phyloP scores from a whole-genome alignment of 768 basidiomycete genomes.

The Boletus huronensis region DNA sequence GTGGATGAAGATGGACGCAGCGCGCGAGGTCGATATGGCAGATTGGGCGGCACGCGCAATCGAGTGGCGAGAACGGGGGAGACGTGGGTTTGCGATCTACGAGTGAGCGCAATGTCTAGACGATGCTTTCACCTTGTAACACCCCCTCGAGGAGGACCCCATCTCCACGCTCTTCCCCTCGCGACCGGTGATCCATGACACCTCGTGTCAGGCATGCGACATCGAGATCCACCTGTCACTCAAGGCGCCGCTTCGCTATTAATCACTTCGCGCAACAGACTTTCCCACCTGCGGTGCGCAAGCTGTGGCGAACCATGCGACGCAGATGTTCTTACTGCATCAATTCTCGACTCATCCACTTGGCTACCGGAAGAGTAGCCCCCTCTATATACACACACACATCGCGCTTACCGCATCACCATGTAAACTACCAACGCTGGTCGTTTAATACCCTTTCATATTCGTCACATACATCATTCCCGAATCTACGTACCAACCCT shows the following conservation, averaged over 20 bases:
- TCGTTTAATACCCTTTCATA: constrained; percentile 27
- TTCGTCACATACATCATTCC: constrained; percentile 12
- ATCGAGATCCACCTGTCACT: constrained; percentile 1
- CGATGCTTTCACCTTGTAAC: constrained; percentile 7
- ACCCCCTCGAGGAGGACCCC: constrained; percentile 16
- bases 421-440: constrained; percentile 23
- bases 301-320: neutral
- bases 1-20: constrained; percentile 62
- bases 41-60: constrained; percentile 70
- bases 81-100: constrained; percentile 15
- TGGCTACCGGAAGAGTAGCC: neutral
- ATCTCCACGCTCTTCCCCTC: constrained; percentile 23
- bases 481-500: constrained; percentile 11
- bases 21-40: constrained; percentile 75
- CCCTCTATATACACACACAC: neutral
- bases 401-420: neutral
- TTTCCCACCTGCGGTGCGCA: neutral
- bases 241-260: neutral
- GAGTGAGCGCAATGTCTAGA: constrained; percentile 21
- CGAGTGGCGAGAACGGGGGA: constrained; percentile 32
- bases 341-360: neutral
- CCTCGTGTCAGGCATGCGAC: neutral
- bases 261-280: neutral
- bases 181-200: constrained; percentile 19
- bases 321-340: neutral